Base-by-base conservation (phyloP, 179 eudicot species). In the Camellia oleifera region DNA sequence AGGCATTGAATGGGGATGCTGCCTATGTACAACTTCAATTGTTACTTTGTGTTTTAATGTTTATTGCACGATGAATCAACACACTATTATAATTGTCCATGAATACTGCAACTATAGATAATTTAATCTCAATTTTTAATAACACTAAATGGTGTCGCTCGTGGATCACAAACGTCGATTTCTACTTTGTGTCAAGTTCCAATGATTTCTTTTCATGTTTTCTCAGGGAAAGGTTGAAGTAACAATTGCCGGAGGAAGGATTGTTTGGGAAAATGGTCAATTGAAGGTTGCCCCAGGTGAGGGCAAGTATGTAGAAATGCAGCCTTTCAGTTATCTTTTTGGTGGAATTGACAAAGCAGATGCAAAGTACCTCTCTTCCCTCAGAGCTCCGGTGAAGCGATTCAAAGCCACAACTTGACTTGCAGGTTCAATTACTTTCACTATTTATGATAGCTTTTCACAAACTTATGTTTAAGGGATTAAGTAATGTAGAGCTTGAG, bases 151-250 rank as follows among this genome's bases (percentile, higher is more conserved):
- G n/a, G 4, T 76, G 23, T 57, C 4, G 8, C 62, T 57, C 15
- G 0, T 70, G 53, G 20, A 2, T 48, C 12, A 2, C n/a, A 2
- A n/a, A 8, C 8, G 13, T 14, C 23, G 46, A 62, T 32, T 0
- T 52, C 63, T 56, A 32, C 18, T 17, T n/a, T 46, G 42, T 26
- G 63, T 13, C 46, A 58, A 32, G 26, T 73, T 74, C 58, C 50
- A 40, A 9, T n/a, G 7, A 14, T 6, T 54, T 4, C 53, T 76
- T n/a, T 46, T 46, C 18, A 7, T 15, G 15, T 72, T 42, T 85
- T 73, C 40, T 20, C 85, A 96, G 99, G 99, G 99, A 79, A 90
- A 87, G 80, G 97, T 96, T 79, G 99, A 96, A 86, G 96, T 91
- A 84, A 96, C 99, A 18, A 96, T 96, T 66, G 93, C 98, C 8